phyloP scores from a whole-genome alignment of 169 alveolate species.

The Cryptosporidium bovis region DNA sequence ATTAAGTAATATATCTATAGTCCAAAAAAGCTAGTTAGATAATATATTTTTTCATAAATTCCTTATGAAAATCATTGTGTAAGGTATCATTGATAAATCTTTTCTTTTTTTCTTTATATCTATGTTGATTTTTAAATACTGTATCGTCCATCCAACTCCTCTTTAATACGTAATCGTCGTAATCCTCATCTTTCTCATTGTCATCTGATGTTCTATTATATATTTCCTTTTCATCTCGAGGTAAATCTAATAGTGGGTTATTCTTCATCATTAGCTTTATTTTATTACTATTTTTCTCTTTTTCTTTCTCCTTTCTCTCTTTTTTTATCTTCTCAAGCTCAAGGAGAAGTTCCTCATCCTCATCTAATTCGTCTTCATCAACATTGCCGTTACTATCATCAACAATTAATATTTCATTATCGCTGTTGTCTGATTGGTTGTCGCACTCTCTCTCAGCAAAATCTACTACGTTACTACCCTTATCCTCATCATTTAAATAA shows the following conservation, averaged over 20 bases:
- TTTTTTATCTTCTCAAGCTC: slow-evolving; percentile 37
- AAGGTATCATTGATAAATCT: slow-evolving; percentile 54
- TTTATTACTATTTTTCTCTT: slow-evolving; percentile 17
- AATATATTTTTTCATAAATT: slow-evolving; percentile 57
- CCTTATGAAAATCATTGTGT: slow-evolving; percentile 42
- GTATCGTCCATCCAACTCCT: slow-evolving; percentile 71
- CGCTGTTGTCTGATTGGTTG: slow-evolving; percentile 2
- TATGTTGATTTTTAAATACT: slow-evolving; percentile 51
- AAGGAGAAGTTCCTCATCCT: slow-evolving; percentile 40
- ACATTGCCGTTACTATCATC: not conserved
- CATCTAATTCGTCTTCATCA: slow-evolving; percentile 19
- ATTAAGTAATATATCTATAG: not conserved
- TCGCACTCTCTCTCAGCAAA: not conserved
- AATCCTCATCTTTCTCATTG: not conserved
- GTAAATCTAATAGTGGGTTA: slow-evolving; percentile 17
- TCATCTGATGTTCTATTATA: not conserved
- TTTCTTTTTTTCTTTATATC: slow-evolving; percentile 19
- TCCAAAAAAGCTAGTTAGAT: not conserved
- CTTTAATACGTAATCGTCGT: slow-evolving; percentile 25
- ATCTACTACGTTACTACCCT: not conserved
- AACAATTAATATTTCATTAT: not conserved
- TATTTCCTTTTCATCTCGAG: no score
- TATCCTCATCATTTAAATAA: not conserved
- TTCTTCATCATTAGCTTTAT: slow-evolving; percentile 26
- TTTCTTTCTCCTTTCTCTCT: slow-evolving; percentile 14